These are phyloP conservation scores for Xylaria sp. DNA, from an alignment of 2,329 filamentous ascomycete species.

Conservation along the genomic window DNA sequence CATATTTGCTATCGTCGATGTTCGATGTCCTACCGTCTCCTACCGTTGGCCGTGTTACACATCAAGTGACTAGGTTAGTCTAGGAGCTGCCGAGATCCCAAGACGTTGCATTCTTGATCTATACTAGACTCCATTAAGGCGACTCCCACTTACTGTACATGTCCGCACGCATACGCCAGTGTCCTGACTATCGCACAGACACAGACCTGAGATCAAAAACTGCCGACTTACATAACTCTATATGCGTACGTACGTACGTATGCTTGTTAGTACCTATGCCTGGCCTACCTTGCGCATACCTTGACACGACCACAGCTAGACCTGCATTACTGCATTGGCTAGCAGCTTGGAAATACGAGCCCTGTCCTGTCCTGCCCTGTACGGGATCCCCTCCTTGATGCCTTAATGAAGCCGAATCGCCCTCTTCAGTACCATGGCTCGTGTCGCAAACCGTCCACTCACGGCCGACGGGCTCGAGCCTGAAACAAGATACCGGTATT, in stretches of 20 bases:
- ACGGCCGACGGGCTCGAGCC: neutral
- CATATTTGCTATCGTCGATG: neutral
- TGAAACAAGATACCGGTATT: neutral
- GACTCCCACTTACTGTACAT: no score
- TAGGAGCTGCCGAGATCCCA: neutral
- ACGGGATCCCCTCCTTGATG: neutral
- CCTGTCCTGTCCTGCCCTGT: neutral
- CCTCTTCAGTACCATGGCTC: slow-evolving; percentile 9
- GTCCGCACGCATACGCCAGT: no score
- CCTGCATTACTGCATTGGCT: slow-evolving; percentile 8
- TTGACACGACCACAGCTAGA: neutral
- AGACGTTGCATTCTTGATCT: neutral
- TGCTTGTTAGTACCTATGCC: no score
- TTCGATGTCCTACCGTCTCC: no score
- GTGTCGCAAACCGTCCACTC: slow-evolving; percentile 8
- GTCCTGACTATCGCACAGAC: no score
- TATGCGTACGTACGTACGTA: neutral
- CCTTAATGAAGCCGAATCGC: slow-evolving; percentile 9
- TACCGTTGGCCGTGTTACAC: neutral
- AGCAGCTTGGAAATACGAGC: neutral
- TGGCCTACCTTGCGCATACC: no score
- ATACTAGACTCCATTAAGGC: neutral
- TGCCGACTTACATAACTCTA: neutral
- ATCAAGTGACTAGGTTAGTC: neutral
- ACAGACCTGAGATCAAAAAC: no score